phyloP scores from a whole-genome alignment of 345 rosid genomes.

The Camelina neglecta region DNA sequence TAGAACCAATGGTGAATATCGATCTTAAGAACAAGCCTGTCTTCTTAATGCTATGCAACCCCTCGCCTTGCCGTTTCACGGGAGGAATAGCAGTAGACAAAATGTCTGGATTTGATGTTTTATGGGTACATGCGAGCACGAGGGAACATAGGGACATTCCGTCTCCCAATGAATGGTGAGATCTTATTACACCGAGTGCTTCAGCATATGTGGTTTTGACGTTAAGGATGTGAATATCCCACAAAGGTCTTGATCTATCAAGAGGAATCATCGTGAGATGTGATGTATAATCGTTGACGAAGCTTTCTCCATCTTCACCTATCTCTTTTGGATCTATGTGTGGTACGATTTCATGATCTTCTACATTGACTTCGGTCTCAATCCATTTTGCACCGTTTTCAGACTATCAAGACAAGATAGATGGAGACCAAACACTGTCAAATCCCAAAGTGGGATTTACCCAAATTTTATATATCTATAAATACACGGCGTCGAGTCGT shows the following conservation, averaged over 20 bases:
- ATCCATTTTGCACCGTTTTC: constrained; percentile 59
- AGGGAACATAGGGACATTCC: constrained; percentile 61
- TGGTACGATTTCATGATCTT: constrained; percentile 65
- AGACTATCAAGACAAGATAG: constrained; percentile 13
- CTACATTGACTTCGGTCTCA: constrained; percentile 52
- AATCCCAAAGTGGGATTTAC: background rate
- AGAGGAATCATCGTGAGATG: constrained; percentile 56
- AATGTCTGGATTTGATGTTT: constrained; percentile 60
- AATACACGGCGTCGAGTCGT: background rate
- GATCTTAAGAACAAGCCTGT: constrained; percentile 41
- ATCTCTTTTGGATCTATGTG: constrained; percentile 45
- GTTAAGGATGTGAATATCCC: constrained; percentile 86
- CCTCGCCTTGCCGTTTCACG: constrained; percentile 30
- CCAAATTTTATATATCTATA: background rate
- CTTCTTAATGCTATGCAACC: background rate
- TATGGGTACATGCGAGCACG: constrained; percentile 56
- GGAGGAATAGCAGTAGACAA: constrained; percentile 54
- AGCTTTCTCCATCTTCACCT: constrained; percentile 55
- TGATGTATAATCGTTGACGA: constrained; percentile 66
- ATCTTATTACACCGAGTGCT: constrained; percentile 48
- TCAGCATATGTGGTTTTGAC: constrained; percentile 70
- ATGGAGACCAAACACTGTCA: constrained; percentile 1
- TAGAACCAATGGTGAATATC: constrained; percentile 44
- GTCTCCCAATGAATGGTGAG: constrained; percentile 71
- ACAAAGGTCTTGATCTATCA: constrained; percentile 69